Percentiles rank a stretch among this genome's conserved stretches.
These are phyloP conservation scores for Suillus weaverae DNA, from an alignment of 768 basidiomycete genomes.

Conservation along the genomic window DNA sequence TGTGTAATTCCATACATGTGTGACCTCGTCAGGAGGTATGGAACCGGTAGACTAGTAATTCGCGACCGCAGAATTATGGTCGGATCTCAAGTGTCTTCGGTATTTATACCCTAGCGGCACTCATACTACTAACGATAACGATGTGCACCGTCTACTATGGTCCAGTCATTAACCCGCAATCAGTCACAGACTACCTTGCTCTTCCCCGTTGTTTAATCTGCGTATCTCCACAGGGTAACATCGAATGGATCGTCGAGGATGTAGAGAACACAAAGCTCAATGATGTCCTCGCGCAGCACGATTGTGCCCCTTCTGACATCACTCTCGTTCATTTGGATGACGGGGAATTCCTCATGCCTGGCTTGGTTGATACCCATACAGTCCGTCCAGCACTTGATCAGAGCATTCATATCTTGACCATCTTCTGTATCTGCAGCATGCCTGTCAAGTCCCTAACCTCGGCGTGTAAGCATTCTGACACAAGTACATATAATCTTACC, in stretches of 20 bases:
- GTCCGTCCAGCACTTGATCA: slow-evolving; percentile 36
- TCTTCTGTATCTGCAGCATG: slow-evolving; percentile 25
- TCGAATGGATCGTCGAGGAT: slow-evolving; percentile 71
- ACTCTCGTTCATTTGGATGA: slow-evolving; percentile 41
- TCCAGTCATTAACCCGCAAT: slow-evolving; percentile 54
- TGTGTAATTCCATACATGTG: not conserved
- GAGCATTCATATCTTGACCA: slow-evolving; percentile 1
- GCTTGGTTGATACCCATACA: slow-evolving; percentile 90
- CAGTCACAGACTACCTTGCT: slow-evolving; percentile 42
- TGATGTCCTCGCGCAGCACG: slow-evolving; percentile 52
- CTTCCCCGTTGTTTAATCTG: slow-evolving; percentile 56
- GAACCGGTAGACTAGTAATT: not conserved
- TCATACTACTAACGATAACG: not conserved
- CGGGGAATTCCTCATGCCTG: slow-evolving; percentile 79
- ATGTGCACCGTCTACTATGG: slow-evolving; percentile 52
- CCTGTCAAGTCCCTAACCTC: slow-evolving; percentile 44
- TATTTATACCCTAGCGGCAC: not conserved
- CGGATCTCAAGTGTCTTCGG: not conserved
- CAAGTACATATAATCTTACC: not conserved
- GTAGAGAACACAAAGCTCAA: slow-evolving; percentile 48
- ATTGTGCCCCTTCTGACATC: slow-evolving; percentile 35
- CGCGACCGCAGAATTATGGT: not conserved
- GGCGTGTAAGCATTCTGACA: slow-evolving; percentile 29
- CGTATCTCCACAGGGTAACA: slow-evolving; percentile 51
- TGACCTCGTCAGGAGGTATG: too few relatives aligned